Conservation (phyloP, 2,329 filamentous ascomycete genomes). For the Helminthosporium solani region DNA sequence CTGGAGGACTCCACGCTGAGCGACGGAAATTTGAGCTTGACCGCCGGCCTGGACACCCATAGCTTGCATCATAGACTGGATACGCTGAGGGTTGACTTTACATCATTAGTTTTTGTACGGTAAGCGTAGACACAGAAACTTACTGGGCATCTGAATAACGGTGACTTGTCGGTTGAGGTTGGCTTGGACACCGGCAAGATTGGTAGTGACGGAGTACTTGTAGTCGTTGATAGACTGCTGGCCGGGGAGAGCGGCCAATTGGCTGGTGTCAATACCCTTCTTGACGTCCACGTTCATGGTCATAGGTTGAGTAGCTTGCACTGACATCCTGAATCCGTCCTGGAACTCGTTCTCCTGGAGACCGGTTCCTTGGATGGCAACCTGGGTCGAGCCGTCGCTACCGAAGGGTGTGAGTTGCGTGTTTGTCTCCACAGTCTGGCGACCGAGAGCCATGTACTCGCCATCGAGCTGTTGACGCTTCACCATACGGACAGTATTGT, state of each 20-base stretch:
- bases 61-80: conserved; percentile 40
- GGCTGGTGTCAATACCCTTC: conserved; percentile 35
- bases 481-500: conserved; percentile 40
- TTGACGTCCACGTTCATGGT: conserved; percentile 40
- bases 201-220: conserved; percentile 38
- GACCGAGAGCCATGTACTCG: conserved; percentile 42
- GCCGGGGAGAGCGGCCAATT: conserved; percentile 36
- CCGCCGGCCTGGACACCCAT: conserved; percentile 33
- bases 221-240: conserved; percentile 36
- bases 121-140: conserved; percentile 9
- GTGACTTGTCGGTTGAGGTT: conserved; percentile 39
- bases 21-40: conserved; percentile 36
- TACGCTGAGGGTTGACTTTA: conserved; percentile 36
- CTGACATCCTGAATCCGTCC: conserved; percentile 42
- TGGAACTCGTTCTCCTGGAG: conserved; percentile 43
- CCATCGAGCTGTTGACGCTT: conserved; percentile 39
- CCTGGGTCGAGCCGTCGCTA: conserved; percentile 23
- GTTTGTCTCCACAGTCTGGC: conserved; percentile 40
- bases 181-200: conserved; percentile 35
- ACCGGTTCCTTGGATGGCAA: conserved; percentile 37
- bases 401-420: conserved; percentile 36
- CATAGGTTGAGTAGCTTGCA: conserved; percentile 39
- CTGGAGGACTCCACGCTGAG: conserved; percentile 38
- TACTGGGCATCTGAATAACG: conserved; percentile 41
- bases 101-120: conserved; percentile 11